Conservation (phyloP, 441 rosid species). For the Sinapis alba region DNA sequence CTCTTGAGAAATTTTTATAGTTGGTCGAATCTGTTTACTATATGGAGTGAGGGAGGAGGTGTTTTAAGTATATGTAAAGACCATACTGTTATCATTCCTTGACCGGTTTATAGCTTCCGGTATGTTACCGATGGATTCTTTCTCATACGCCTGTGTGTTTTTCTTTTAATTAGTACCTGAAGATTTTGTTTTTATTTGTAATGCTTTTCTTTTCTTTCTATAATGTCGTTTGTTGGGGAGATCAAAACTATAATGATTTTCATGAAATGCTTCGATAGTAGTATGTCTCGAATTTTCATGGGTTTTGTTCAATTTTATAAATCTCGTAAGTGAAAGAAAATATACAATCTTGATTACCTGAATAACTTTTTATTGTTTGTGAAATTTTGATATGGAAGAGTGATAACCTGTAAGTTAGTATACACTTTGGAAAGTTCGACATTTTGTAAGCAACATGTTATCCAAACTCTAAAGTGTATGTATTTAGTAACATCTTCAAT, state of each 20-base stretch:
- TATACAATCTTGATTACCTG: neutral
- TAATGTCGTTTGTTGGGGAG: conserved; percentile 20
- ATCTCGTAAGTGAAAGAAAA: neutral
- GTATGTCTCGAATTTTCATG: neutral
- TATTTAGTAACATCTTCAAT: neutral
- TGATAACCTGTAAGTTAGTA: neutral
- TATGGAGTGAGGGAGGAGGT: conserved; percentile 10
- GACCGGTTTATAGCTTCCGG: conserved; percentile 24
- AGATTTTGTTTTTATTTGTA: conserved; percentile 24
- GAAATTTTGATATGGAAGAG: neutral
- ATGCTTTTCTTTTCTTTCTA: neutral
- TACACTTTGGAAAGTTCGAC: neutral
- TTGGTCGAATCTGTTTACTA: conserved; percentile 22
- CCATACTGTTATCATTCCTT: conserved; percentile 5
- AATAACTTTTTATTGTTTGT: too few relatives aligned
- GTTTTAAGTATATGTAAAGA: conserved; percentile 32
- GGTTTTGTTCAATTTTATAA: neutral
- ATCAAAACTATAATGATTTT: neutral
- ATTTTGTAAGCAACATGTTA: neutral
- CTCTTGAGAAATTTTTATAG: conserved; percentile 10
- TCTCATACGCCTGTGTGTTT: neutral
- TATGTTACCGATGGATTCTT: conserved; percentile 27
- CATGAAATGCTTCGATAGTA: neutral
- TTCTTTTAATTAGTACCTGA: neutral
- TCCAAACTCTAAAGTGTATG: neutral